Percentiles rank a stretch among this genome's conserved stretches.
phyloP scores from a whole-genome alignment of 495 filamentous ascomycete genomes.

The Neurospora sp. region DNA sequence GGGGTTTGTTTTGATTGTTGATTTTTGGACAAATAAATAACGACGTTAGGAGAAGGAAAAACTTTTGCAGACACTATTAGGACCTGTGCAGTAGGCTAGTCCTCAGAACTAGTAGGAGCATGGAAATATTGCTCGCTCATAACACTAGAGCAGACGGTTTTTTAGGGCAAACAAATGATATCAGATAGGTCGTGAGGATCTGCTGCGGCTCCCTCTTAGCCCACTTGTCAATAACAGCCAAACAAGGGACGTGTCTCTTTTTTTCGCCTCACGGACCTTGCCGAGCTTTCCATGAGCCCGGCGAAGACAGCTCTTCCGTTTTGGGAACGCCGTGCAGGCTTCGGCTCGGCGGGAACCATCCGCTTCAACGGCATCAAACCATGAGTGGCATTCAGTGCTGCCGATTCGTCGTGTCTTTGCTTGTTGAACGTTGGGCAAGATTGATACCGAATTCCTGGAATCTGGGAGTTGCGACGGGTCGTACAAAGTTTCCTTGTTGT shows the following conservation, averaged over 20 bases:
- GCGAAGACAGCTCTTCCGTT: not conserved
- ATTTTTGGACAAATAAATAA: not conserved
- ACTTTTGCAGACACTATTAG: not conserved
- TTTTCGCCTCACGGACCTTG: not conserved
- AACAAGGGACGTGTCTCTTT: not conserved
- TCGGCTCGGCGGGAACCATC: not conserved
- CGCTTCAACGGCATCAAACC: not conserved
- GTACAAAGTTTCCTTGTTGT: not conserved
- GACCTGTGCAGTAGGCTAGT: not conserved
- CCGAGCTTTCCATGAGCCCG: not conserved
- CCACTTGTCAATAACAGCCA: not conserved
- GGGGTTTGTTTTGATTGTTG: not conserved
- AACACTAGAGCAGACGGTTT: not conserved
- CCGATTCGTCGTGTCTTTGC: not conserved
- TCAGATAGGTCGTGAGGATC: not conserved
- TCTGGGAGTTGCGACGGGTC: not conserved
- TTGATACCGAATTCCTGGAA: not conserved
- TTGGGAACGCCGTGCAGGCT: not conserved
- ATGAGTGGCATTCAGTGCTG: not conserved
- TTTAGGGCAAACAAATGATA: not conserved
- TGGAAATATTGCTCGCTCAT: not conserved
- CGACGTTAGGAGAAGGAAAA: not conserved
- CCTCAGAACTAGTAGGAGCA: not conserved
- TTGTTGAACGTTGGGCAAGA: not conserved
- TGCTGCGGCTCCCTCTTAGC: not conserved